These are phyloP conservation scores for Volvariella volvacea DNA, from an alignment of 1,284 basidiomycete genomes.

Conservation along the genomic window DNA sequence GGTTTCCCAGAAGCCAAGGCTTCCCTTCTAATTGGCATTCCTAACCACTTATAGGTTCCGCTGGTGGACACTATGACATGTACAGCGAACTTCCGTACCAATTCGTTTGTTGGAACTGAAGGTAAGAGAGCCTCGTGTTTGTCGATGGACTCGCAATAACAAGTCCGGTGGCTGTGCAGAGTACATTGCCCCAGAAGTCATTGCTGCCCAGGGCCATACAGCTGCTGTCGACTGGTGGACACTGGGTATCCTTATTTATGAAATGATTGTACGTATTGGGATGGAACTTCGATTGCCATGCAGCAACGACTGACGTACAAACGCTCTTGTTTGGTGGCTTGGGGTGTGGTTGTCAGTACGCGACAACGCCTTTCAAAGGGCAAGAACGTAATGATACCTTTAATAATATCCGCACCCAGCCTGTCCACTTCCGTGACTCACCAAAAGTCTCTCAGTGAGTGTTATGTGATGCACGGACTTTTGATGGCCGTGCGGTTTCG, in stretches of 20 bases:
- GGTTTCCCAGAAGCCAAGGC: slow-evolving; percentile 2
- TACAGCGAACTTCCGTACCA: slow-evolving; percentile 96
- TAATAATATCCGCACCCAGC: slow-evolving; percentile 86
- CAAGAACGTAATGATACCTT: slow-evolving; percentile 93
- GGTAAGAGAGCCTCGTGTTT: slow-evolving; percentile 45
- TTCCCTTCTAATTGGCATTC: slow-evolving; percentile 8
- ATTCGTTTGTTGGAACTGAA: slow-evolving; percentile 98
- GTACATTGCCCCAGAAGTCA: slow-evolving; percentile 99
- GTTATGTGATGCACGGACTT: slow-evolving; percentile 25
- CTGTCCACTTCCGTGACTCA: slow-evolving; percentile 84
- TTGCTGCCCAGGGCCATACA: slow-evolving; percentile 95
- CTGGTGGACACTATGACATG: slow-evolving; percentile 96
- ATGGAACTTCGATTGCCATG: slow-evolving; percentile 20
- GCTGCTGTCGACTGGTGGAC: slow-evolving; percentile 99
- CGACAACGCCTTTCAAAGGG: slow-evolving; percentile 98
- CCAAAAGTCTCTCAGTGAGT: slow-evolving; percentile 81
- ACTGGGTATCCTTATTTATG: slow-evolving; percentile 95
- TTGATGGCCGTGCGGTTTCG: slow-evolving; percentile 17
- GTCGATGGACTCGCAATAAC: slow-evolving; percentile 18
- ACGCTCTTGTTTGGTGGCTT: slow-evolving; percentile 14
- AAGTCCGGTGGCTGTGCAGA: slow-evolving; percentile 44
- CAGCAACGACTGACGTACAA: slow-evolving; percentile 25
- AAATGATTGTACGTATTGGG: slow-evolving; percentile 90
- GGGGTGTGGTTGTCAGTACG: slow-evolving; percentile 56
- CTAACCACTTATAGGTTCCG: slow-evolving; percentile 50